Evolutionary conservation across 73 alveolate species (phyloP), one percentile per base, ranked within the genome.

Genomic region (Symbiodinium pilosum): DNA sequence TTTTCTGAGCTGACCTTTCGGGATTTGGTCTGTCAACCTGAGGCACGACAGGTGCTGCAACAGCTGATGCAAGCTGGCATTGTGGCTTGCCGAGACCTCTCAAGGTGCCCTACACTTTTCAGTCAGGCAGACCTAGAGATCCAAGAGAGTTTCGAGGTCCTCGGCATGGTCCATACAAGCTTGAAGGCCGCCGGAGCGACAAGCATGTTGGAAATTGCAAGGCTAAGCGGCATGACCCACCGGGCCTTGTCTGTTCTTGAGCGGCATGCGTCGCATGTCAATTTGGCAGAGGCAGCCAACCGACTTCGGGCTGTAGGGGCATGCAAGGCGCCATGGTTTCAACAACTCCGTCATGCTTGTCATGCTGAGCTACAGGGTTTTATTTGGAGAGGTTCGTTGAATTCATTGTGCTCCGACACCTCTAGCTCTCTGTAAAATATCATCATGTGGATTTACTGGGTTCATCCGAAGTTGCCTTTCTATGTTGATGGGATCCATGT

Each of bases 1-100:
- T 47, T 92, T 20, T 92, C 98, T 32, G 98, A 92, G 98, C 64
- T 92, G 40, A 92, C 92, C 44, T 92, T 73, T 47, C 30, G 92
- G 43, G 98, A 92, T 42, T 47, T 92, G 91, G 92, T 92, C 6
- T 92, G 98, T 36, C 98, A 92, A 73, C 92, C 98, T 0, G 91
- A 75, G 77, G 98, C 98, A 39, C 75, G 89, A 32, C 39, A 56
- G 56, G 64, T 92, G 40, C 83, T 92, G 59, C 98, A 92, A 87
- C 91, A 52, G 51, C 64, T 92, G 84, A 92, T 92, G 98, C 98
- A 92, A 73, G 98, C 95, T 14, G 95, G 95, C 14, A 64, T 89
- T 32, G 95, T 89, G 86, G 95, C 95, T 28, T 59, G 87, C 34
- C 95, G 95, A 11, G 95, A 89, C 24, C 26, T 89, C 75, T 59